Evolutionary conservation across 257 asterid species (phyloP), one percentile per base, ranked within the genome.

Genomic region (Mentha longifolia): DNA sequence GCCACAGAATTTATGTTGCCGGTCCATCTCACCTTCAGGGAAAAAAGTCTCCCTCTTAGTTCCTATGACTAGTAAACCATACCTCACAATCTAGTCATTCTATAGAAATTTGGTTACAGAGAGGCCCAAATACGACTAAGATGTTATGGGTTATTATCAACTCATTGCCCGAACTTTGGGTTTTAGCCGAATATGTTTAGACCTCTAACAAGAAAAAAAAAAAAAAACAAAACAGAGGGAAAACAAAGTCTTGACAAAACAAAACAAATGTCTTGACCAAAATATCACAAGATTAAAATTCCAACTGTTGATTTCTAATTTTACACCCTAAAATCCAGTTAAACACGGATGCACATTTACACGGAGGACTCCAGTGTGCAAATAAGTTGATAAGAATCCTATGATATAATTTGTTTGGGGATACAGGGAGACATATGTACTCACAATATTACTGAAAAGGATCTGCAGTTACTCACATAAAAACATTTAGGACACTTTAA

Each of bases 1-100:
- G 9, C 25, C 19, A 42, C 16, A 16, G 7, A 16, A 11, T 49
- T 59, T 49, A 39, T 66, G 43, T 33, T 5, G 4, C 46, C 56
- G 4, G 30, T 47, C 60, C 12, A 67, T 50, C 28, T n/a, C 31
- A 28, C 33, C 31, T 35, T 72, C 22, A 35, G 54, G 3, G 54
- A 30, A 57, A 33, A 3, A 56, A 54, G 62, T 7, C 35, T 28
- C 13, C 60, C 37, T 45, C 58, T 37, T 55, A n/a, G 28, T 59
- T 11, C 5, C 41, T 15, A 22, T 45, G 16, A 22, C 16, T 14
- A 25, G n/a, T 54, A 46, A 5, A 49, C 20, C 20, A 17, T 47
- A 25, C 35, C 62, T 55, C 16, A n/a, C 49, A 37, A 70, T 10
- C 47, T 46, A 69, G 57, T 62, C 49, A 55, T 11, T 49, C 68